A percentile compares a stretch with the other conserved stretches of the same genome.
Conservation (phyloP, 306 rosid species). For the Vigna reflexopilosa region DNA sequence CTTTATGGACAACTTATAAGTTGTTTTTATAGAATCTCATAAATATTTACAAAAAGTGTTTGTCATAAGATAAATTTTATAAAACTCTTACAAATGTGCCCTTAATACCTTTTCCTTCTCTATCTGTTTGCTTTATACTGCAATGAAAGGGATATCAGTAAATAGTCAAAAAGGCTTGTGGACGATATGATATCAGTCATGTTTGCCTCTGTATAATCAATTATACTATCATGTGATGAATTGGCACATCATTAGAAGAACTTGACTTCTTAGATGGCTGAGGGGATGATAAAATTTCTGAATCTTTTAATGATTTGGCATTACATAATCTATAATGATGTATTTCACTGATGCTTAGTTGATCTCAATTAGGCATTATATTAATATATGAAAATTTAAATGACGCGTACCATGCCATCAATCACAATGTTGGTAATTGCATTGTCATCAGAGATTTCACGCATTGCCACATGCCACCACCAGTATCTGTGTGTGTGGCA, state of each 20-base stretch:
- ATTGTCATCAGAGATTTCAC: too few relatives aligned
- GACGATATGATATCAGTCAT: not conserved
- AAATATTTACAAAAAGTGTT: not conserved
- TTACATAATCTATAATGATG: not conserved
- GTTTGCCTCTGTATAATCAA: not conserved
- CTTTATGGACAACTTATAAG: not conserved
- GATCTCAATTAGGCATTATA: not conserved
- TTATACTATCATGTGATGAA: too few relatives aligned
- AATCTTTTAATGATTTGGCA: too few relatives aligned
- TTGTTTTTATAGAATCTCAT: not conserved
- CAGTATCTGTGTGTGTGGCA: too few relatives aligned
- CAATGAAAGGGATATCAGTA: not conserved
- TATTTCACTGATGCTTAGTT: not conserved
- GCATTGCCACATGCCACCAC: too few relatives aligned
- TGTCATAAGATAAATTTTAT: not conserved
- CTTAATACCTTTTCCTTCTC: not conserved
- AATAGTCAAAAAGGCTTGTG: not conserved
- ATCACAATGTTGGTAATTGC: too few relatives aligned
- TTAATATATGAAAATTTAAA: not conserved
- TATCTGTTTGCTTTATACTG: not conserved
- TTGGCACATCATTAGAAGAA: too few relatives aligned
- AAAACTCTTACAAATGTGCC: not conserved
- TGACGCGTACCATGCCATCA: not conserved
- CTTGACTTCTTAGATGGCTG: too few relatives aligned
- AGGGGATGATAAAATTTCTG: too few relatives aligned